Evolutionary conservation across 805 yeast genomes (phyloP), one percentile per base, ranked within the genome.

Genomic region (Kodamaea laetipori): DNA sequence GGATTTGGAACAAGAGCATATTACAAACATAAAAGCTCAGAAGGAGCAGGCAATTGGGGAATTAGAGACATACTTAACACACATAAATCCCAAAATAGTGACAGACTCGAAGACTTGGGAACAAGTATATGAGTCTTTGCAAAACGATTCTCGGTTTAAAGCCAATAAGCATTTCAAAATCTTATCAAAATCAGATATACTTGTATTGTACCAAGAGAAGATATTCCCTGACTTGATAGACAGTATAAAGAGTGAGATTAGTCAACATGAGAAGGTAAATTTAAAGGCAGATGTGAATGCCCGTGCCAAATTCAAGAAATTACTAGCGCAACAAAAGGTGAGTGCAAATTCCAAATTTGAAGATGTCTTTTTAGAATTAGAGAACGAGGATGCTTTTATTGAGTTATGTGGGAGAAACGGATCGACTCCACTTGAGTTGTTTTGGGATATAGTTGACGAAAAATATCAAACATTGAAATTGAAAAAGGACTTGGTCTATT

Each of bases 381-480:
- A 78, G 46, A 74, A 77, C 24, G 84, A 83, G 47, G 69, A 68
- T 36, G 64, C 78, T 11, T 89, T 84, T 55, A 54, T 77, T 11
- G 78, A 74, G 16, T 49, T 89, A 27, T 71, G 89, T 44, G 96
- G 95, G 0, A 73, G 90, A 42, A 71, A 77, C 35, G 96, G 96
- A 0, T 88, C 96, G 0, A 74, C 81, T 1, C 84, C 96, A 0
- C 56, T 82, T 32, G 95, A 89, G 49, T 62, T 86, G 31, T 89
- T 84, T 58, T 77, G 87, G 78, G 96, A 90, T 58, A 54, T 76
- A 0, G 73, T 84, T 3, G 90, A 84, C 51, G 82, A 78, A 44
- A 81, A 79, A 52, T 72, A 75, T 25, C 76, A 81, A 42, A 55
- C 71, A 1, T 57, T 86, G 35, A 76, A 74, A 46, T 79, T 81